phyloP scores from a whole-genome alignment of 805 yeast species.

The Suhomyces prunicola region DNA sequence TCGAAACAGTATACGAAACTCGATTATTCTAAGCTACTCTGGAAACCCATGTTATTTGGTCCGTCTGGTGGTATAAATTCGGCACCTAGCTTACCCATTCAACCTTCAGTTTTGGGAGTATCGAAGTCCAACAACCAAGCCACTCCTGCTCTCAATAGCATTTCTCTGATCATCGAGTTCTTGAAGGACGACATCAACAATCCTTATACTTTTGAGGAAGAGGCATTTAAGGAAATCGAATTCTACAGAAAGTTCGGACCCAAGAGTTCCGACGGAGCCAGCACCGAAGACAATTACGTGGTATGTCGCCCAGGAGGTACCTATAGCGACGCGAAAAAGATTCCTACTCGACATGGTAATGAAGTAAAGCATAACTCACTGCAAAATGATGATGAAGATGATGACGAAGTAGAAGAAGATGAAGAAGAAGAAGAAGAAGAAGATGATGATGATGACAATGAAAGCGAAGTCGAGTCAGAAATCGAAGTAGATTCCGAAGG shows the following conservation, averaged over 20 bases:
- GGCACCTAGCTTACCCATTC: conserved; percentile 40
- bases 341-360: conserved; percentile 10
- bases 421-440: conserved; percentile 16
- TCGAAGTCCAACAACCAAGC: conserved; percentile 16
- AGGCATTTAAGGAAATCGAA: conserved; percentile 48
- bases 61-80: conserved; percentile 84
- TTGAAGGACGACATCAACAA: conserved; percentile 68
- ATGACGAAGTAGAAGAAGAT: conserved; percentile 18
- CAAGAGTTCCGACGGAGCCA: not conserved
- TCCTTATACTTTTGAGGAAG: conserved; percentile 56
- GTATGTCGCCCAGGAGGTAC: conserved; percentile 37
- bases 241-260: conserved; percentile 11
- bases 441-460: conserved; percentile 19
- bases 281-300: conserved; percentile 17
- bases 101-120: conserved; percentile 3
- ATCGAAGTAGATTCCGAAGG: conserved; percentile 7
- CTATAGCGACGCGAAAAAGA: conserved; percentile 9
- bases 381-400: conserved; percentile 10
- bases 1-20: conserved; percentile 49
- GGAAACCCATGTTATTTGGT: conserved; percentile 84
- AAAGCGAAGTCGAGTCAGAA: conserved; percentile 1
- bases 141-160: conserved; percentile 33
- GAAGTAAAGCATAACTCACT: conserved; percentile 10
- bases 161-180: conserved; percentile 56
- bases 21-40: conserved; percentile 54